These are phyloP conservation scores for Dorcoceras hygrometricum DNA, from an alignment of 257 asterid species.

Conservation along the genomic window DNA sequence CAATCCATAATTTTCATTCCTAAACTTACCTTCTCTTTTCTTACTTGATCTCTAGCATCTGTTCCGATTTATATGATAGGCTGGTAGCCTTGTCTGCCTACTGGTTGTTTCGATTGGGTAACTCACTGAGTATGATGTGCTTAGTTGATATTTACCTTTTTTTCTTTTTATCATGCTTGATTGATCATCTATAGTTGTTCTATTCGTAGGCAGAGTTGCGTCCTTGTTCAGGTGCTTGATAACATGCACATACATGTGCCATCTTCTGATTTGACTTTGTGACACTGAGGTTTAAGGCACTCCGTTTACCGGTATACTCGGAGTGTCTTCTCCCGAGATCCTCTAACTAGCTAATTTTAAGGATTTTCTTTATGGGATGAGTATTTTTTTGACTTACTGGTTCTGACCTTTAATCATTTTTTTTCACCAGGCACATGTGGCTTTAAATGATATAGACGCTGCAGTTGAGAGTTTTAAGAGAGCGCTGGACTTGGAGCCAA, in stretches of 20 bases:
- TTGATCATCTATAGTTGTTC: neutral
- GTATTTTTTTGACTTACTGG: conserved; percentile 1
- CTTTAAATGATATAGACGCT: conserved; percentile 88
- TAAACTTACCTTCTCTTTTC: neutral
- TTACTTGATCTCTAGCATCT: neutral
- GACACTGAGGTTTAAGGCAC: neutral
- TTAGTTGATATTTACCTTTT: neutral
- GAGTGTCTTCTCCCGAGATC: neutral
- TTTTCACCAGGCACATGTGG: conserved; percentile 70
- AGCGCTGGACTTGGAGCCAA: conserved; percentile 90
- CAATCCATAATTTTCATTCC: neutral
- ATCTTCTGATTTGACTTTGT: conserved; percentile 1
- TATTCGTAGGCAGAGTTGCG: neutral
- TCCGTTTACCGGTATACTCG: neutral
- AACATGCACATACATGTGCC: neutral
- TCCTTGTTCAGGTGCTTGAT: neutral
- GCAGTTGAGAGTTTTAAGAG: conserved; percentile 86
- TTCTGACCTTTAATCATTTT: conserved; percentile 25
- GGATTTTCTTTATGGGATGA: neutral
- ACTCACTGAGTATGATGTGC: neutral
- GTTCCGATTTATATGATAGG: neutral
- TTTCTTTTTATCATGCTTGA: neutral
- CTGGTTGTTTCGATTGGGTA: neutral
- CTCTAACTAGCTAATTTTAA: neutral
- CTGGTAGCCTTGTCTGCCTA: neutral